Evolutionary conservation across 192 early-diverging fungal species (phyloP).

Genomic region (Backusella morwellensis): DNA sequence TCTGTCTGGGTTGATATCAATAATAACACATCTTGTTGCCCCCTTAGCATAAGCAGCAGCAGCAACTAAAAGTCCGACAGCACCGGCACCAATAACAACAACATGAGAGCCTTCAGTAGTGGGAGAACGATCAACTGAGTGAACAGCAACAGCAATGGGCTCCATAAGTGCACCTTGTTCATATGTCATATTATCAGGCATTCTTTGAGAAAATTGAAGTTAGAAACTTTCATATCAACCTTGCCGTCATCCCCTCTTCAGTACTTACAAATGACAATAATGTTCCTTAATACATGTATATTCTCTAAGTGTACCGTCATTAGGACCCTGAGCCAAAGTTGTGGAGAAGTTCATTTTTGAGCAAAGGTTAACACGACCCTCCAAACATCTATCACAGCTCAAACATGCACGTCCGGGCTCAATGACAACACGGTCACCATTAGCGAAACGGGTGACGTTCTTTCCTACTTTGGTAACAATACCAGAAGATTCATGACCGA

Average conservation of each 20-base stretch:
- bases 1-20: conserved; percentile 31
- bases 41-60: conserved; percentile 34
- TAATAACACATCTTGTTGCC: conserved; percentile 21
- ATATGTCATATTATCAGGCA: conserved; percentile 33
- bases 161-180: conserved; percentile 41
- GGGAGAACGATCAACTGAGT: conserved; percentile 27
- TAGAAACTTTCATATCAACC: neutral
- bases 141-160: conserved; percentile 36
- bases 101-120: conserved; percentile 21
- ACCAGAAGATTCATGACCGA: conserved; percentile 47
- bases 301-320: conserved; percentile 10
- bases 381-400: conserved; percentile 33
- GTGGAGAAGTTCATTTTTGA: conserved; percentile 40
- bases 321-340: conserved; percentile 21
- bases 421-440: conserved; percentile 43
- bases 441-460: conserved; percentile 29
- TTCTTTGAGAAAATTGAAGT: conserved; percentile 1
- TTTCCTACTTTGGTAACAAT: conserved; percentile 36
- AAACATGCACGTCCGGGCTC: conserved; percentile 41
- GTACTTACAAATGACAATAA: conserved; percentile 33
- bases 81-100: conserved; percentile 37
- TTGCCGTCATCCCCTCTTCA: conserved; percentile 8
- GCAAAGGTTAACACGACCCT: conserved; percentile 39
- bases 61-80: conserved; percentile 33
- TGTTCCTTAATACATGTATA: neutral